phyloP scores from a whole-genome alignment of 2,329 filamentous ascomycete species.

The Penicillium sp. region DNA sequence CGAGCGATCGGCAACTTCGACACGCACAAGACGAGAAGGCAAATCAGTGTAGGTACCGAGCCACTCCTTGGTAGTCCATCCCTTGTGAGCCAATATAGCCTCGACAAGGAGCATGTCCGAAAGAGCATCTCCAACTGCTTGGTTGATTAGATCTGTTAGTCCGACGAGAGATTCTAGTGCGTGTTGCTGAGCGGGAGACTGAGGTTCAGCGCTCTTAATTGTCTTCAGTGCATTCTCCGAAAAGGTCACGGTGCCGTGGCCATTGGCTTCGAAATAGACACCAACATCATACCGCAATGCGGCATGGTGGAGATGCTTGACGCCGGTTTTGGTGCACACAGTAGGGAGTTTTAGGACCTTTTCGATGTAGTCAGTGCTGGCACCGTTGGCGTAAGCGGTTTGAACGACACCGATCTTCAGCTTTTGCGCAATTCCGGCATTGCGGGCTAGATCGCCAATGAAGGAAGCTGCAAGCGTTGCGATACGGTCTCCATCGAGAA shows the following conservation, averaged over 20 bases:
- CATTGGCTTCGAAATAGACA: constrained; percentile 98
- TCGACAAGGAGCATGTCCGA: constrained; percentile 96
- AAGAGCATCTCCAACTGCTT: constrained; percentile 93
- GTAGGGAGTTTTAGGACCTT: constrained; percentile 84
- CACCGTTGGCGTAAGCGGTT: constrained; percentile 95
- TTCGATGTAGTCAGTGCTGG: constrained; percentile 86
- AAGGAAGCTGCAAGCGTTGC: constrained; percentile 91
- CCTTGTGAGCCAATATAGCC: constrained; percentile 91
- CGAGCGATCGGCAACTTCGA: constrained; percentile 82
- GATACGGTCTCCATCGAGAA: constrained; percentile 95
- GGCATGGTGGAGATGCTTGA: constrained; percentile 97
- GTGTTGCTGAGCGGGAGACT: constrained; percentile 87
- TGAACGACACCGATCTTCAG: constrained; percentile 92
- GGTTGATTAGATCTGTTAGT: constrained; percentile 89
- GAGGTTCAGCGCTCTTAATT: constrained; percentile 75
- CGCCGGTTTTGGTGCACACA: constrained; percentile 88
- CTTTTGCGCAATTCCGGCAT: constrained; percentile 72
- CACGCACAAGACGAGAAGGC: constrained; percentile 89
- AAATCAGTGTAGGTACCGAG: constrained; percentile 88
- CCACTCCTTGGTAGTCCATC: constrained; percentile 88
- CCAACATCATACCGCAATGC: constrained; percentile 91
- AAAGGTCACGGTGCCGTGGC: constrained; percentile 95
- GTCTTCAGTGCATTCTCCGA: constrained; percentile 74
- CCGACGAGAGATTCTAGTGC: constrained; percentile 81
- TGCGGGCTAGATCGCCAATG: constrained; percentile 80